phyloP scores from a whole-genome alignment of 495 filamentous ascomycete species.

The Geoglossum glabrum region DNA sequence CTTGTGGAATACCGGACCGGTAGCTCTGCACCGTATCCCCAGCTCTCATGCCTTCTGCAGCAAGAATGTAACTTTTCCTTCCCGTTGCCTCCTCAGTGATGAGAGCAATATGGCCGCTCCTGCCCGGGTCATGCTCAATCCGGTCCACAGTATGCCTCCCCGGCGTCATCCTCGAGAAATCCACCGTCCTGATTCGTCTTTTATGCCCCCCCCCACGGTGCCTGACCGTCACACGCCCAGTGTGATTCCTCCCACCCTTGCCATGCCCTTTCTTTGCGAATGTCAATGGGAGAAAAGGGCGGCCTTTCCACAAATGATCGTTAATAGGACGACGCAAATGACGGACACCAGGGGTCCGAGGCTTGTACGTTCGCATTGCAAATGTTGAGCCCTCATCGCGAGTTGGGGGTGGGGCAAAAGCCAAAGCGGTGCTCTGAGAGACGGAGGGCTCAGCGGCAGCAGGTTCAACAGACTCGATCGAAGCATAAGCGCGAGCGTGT shows the following conservation, averaged over 20 bases:
- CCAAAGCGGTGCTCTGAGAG: conserved; percentile 16
- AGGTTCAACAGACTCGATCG: conserved; percentile 15
- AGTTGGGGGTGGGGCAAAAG: conserved; percentile 24
- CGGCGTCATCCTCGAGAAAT: conserved; percentile 54
- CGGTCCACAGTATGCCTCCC: conserved; percentile 76
- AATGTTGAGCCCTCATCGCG: conserved; percentile 19
- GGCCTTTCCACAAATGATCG: conserved; percentile 88
- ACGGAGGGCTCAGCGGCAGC: conserved; percentile 14
- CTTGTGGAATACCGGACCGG: conserved; percentile 64
- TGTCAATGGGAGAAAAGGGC: conserved; percentile 64
- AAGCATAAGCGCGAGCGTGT: background rate
- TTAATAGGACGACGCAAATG: conserved; percentile 84
- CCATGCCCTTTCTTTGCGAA: conserved; percentile 75
- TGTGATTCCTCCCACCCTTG: conserved; percentile 83
- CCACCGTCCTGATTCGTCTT: conserved; percentile 73
- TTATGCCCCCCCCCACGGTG: conserved; percentile 85
- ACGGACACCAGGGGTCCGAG: conserved; percentile 79
- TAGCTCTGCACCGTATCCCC: conserved; percentile 87
- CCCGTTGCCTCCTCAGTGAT: conserved; percentile 47
- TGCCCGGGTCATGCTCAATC: conserved; percentile 89
- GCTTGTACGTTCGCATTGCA: conserved; percentile 68
- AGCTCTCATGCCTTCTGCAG: conserved; percentile 76
- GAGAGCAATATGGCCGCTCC: conserved; percentile 83
- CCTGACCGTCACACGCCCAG: conserved; percentile 63
- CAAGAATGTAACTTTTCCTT: conserved; percentile 71